Evolutionary conservation across 768 basidiomycete species (phyloP), one percentile per base, ranked within the genome.

Genomic region (Xerocomellus chrysenteron): DNA sequence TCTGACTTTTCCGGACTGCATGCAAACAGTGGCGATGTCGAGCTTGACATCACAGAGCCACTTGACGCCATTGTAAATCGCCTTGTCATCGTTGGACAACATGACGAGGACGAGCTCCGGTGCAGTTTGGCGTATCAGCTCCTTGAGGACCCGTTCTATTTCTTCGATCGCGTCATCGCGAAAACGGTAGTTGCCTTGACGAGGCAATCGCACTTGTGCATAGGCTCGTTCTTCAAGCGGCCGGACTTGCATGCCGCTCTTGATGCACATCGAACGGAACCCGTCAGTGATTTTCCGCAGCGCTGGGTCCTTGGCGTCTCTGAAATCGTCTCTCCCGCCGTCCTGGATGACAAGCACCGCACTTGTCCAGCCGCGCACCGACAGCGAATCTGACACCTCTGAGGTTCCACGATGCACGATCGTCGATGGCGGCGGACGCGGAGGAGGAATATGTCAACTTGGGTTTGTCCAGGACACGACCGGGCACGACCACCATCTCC

Each of bases 291-390:
- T 72, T 3, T 41, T 44, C 24, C 60, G 57, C 30, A 91, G 66
- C 21, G 76, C 77, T 0, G 80, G 80, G 58, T 91, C 88, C 4
- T 69, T 52, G 4, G 70, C 44, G 4, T 75, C 77, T 0, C 7
- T 32, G 62, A 91, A 92, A 62, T 91, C 87, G 24, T 79, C 78
- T 21, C 75, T 60, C 3, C 54, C 48, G 53, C 78, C 76, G 58
- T 91, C 89, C 49, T 75, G 71, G 56, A 93, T 81, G 43, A 89
- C 70, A 14, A 93, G 72, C 7, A 91, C 86, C 1, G 80, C 88
- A 90, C 32, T 80, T 80, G 40, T 74, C 70, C 47, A 93, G 67
- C 17, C 59, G 70, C 2, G 76, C 84, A 4, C 88, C 87, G 19
- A 70, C 72, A 3, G 81, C 73, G 63, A 92, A 92, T 61, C 78